Conservation (phyloP, 23 red algal species). For the Gracilariopsis chorda region DNA sequence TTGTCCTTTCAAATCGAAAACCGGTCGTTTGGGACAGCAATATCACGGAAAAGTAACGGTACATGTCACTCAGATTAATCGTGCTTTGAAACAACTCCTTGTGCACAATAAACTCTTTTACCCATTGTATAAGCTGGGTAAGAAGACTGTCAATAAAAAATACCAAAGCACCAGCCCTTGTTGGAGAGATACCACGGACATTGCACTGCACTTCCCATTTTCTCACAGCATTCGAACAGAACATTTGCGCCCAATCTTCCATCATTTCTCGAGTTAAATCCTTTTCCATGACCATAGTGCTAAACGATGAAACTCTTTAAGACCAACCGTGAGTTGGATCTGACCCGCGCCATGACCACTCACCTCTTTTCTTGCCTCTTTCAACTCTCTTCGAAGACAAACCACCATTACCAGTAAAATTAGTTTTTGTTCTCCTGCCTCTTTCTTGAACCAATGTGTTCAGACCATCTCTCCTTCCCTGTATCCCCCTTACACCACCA, state of each 20-base stretch:
- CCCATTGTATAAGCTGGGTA: no score
- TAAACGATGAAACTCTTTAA: not conserved
- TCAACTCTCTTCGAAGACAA: no score
- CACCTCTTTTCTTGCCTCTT: not conserved
- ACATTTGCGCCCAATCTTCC: not conserved
- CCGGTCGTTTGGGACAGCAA: slow-evolving; percentile 10
- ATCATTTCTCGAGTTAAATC: not conserved
- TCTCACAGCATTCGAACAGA: not conserved
- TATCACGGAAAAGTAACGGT: no score
- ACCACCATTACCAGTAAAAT: not conserved
- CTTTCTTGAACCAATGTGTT: not conserved
- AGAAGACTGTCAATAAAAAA: no score
- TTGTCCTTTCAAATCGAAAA: slow-evolving; percentile 7
- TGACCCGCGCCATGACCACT: no score
- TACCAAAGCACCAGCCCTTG: not conserved
- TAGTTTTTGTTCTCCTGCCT: not conserved
- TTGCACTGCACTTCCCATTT: not conserved
- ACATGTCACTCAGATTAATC: no score
- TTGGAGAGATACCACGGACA: not conserved
- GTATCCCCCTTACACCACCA: not conserved
- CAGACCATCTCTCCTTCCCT: not conserved
- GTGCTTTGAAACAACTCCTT: no score
- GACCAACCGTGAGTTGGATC: not conserved
- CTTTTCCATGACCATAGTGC: not conserved
- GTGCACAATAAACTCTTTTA: no score